phyloP scores from a whole-genome alignment of 805 yeast genomes.

The Candida lessepsii region DNA sequence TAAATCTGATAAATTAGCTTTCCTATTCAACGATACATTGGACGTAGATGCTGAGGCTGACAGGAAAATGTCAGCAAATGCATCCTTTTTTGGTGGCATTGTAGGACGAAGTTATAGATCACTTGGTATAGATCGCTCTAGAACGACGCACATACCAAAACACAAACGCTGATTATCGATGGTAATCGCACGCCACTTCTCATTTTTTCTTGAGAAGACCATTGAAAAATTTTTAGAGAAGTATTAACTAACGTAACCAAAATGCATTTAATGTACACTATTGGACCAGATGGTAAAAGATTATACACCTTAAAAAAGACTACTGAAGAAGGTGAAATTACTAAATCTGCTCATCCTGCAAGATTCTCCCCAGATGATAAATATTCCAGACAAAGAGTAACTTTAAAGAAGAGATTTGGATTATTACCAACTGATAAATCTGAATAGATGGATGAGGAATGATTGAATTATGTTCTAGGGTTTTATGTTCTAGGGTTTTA shows the following conservation, averaged over 20 bases:
- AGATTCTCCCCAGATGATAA: conserved; percentile 99
- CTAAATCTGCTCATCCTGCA: conserved; percentile 99
- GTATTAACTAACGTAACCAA: conserved; percentile 3
- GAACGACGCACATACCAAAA: no score
- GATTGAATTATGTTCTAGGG: no score
- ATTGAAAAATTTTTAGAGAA: conserved; percentile 8
- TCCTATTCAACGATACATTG: neutral
- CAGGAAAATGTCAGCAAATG: conserved; percentile 43
- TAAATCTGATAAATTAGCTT: conserved; percentile 12
- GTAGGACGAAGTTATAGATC: neutral
- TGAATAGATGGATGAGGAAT: neutral
- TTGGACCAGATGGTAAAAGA: conserved; percentile 93
- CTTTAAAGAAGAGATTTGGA: conserved; percentile 90
- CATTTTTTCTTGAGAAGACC: neutral
- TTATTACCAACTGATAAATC: conserved; percentile 62
- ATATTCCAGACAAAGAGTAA: conserved; percentile 98
- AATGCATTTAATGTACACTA: conserved; percentile 99
- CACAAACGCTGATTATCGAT: neutral
- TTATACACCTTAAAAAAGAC: conserved; percentile 84
- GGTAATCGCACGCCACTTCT: neutral
- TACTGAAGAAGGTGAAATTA: conserved; percentile 86
- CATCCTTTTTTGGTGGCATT: conserved; percentile 44
- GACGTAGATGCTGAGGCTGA: conserved; percentile 19
- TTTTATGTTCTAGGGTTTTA: no score
- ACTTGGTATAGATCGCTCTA: neutral